These are phyloP conservation scores for Scheffersomyces segobiensis DNA, from an alignment of 1,139 yeast genomes.

Conservation along the genomic window DNA sequence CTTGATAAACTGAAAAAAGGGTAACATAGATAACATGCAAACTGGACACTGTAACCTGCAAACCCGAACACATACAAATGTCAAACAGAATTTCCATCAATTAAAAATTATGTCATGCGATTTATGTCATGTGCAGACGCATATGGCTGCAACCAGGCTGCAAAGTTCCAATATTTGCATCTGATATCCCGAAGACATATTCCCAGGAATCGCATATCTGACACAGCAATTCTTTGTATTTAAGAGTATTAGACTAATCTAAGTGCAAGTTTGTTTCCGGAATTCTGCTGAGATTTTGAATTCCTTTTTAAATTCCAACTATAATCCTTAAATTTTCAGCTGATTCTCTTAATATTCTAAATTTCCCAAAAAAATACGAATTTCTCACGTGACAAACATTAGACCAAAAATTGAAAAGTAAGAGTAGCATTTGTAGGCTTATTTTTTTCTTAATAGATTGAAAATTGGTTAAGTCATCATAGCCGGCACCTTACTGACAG, in stretches of 20 bases:
- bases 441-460: too few relatives aligned
- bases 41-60: background rate
- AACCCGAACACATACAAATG: background rate
- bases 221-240: background rate
- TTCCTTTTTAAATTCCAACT: background rate
- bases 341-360: background rate
- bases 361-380: too few relatives aligned
- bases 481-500: background rate
- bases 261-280: background rate
- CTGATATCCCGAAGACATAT: background rate
- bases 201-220: background rate
- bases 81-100: background rate
- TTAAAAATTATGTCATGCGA: background rate
- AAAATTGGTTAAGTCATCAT: background rate
- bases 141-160: background rate
- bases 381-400: background rate
- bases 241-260: background rate
- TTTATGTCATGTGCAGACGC: background rate
- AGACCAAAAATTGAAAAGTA: background rate
- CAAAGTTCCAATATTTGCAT: background rate
- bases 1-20: background rate
- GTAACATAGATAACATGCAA: background rate
- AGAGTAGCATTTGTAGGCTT: background rate
- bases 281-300: background rate
- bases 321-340: background rate